A percentile compares a stretch with the other conserved stretches of the same genome.
Conservation (phyloP, 148 eudicot genomes). For the Cornus suecica region DNA sequence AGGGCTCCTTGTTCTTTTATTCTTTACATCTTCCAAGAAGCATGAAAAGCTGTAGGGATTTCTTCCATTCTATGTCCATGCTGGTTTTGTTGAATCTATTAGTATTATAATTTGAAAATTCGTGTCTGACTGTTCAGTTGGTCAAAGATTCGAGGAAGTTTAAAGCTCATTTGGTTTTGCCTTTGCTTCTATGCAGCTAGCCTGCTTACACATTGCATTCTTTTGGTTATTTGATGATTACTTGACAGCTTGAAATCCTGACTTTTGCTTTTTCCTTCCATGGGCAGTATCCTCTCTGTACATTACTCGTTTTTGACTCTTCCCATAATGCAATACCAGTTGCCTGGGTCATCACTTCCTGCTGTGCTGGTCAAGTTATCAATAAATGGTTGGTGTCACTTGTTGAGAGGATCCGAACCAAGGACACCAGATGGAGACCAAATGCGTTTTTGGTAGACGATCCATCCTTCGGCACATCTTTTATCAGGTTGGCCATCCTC, state of each 20-base stretch:
- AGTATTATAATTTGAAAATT: not conserved
- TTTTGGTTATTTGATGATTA: not conserved
- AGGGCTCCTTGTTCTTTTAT: not conserved
- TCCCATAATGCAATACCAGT: constrained; percentile 31
- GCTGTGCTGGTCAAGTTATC: constrained; percentile 11
- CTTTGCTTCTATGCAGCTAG: not conserved
- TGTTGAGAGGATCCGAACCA: constrained; percentile 19
- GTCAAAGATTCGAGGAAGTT: not conserved
- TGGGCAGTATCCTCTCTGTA: constrained; percentile 23
- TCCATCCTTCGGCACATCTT: constrained; percentile 21
- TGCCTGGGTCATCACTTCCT: constrained; percentile 31
- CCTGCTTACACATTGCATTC: not conserved
- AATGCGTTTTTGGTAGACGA: constrained; percentile 27
- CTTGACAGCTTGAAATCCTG: constrained; percentile 4
- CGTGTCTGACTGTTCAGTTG: not conserved
- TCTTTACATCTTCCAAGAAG: not conserved
- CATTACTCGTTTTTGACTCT: constrained; percentile 31
- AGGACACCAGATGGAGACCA: constrained; percentile 28
- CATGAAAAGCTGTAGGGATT: no score
- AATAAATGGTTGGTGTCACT: constrained; percentile 25
- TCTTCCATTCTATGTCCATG: no score
- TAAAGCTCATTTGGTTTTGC: not conserved
- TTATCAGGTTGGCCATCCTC: constrained; percentile 16
- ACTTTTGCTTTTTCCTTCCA: constrained; percentile 8
- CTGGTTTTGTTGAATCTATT: no score